Conservation (phyloP, 352 stramenopile species). For the Globisporangium mamillatum region DNA sequence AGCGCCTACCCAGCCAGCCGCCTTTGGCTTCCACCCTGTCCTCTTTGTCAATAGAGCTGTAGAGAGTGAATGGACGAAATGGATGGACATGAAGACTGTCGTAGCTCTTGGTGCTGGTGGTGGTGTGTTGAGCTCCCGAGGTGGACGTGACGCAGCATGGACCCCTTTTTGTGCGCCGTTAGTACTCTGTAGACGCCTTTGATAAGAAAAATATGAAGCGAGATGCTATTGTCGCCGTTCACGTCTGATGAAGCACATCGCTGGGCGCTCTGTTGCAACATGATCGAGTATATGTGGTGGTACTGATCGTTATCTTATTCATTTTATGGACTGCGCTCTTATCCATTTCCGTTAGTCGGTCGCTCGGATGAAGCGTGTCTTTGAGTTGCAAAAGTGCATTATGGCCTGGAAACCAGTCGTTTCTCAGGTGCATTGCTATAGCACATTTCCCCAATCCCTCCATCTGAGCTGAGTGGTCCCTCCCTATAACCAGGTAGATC, state of each 20-base stretch:
- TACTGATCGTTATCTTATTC: not conserved
- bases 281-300: too few relatives aligned
- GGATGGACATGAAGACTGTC: not conserved
- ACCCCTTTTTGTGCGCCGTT: constrained; percentile 14
- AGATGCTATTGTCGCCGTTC: constrained; percentile 7
- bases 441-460: not conserved
- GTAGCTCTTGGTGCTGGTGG: not conserved
- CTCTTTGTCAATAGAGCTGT: not conserved
- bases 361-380: not conserved
- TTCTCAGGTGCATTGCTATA: constrained; percentile 21
- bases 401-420: constrained; percentile 31
- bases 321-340: not conserved
- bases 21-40: not conserved
- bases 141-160: not conserved
- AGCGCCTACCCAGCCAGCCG: not conserved
- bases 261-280: too few relatives aligned
- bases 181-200: constrained; percentile 17
- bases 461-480: not conserved
- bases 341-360: not conserved
- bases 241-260: not conserved
- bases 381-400: not conserved
- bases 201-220: constrained; percentile 13
- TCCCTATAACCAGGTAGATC: not conserved
- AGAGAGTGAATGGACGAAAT: not conserved
- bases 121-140: not conserved